phyloP scores from a whole-genome alignment of 1,284 basidiomycete genomes.

The Crucibulum cyathiforme region DNA sequence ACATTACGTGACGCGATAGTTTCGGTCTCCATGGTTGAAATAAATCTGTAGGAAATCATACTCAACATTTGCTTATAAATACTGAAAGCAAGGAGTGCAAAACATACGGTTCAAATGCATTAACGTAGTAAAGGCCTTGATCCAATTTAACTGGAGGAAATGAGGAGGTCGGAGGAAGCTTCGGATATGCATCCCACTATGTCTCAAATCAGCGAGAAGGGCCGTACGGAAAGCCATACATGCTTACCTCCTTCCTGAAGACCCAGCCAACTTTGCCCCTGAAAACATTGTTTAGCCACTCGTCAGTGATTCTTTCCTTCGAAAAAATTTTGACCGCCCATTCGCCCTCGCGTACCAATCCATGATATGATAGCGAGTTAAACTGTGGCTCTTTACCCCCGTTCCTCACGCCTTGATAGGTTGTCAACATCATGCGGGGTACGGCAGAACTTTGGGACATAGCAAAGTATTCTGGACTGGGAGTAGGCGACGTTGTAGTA shows the following conservation, averaged over 20 bases:
- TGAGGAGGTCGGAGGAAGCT: slow-evolving; percentile 66
- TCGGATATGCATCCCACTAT: slow-evolving; percentile 82
- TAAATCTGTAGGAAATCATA: slow-evolving; percentile 55
- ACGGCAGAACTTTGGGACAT: slow-evolving; percentile 51
- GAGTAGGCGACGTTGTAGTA: slow-evolving; percentile 71
- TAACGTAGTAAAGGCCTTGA: slow-evolving; percentile 85
- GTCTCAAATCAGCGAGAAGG: slow-evolving; percentile 3
- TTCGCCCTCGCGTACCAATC: slow-evolving; percentile 60
- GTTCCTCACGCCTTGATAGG: slow-evolving; percentile 58
- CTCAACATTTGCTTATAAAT: slow-evolving; percentile 4
- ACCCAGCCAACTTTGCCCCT: slow-evolving; percentile 81
- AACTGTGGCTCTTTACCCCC: slow-evolving; percentile 75
- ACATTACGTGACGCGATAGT: slow-evolving; percentile 85
- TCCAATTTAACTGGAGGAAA: slow-evolving; percentile 83
- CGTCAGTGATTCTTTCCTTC: slow-evolving; percentile 63
- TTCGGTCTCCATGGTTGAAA: slow-evolving; percentile 92
- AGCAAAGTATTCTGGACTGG: slow-evolving; percentile 78
- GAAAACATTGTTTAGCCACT: slow-evolving; percentile 73
- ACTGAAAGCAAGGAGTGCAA: slow-evolving; percentile 3
- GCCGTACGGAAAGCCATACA: neutral
- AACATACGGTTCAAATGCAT: slow-evolving; percentile 84
- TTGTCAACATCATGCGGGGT: slow-evolving; percentile 79
- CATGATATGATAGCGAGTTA: slow-evolving; percentile 89
- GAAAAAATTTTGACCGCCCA: slow-evolving; percentile 92
- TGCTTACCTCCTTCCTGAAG: slow-evolving; percentile 73